Base-by-base conservation (phyloP, 2,329 filamentous ascomycete species). In the Pestalotiopsis sp. region DNA sequence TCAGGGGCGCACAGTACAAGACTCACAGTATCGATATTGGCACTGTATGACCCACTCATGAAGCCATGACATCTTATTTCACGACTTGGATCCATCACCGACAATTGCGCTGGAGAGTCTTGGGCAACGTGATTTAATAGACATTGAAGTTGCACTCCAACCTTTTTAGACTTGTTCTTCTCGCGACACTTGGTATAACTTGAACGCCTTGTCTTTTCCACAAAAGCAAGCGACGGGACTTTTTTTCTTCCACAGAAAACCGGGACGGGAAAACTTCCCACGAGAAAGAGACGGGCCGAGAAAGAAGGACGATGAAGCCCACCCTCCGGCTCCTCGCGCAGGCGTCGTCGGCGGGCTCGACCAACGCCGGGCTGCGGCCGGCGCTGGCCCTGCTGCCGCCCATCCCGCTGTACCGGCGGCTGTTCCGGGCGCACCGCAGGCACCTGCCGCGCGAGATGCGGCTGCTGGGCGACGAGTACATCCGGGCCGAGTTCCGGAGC, bases 401-500 rank as follows among this genome's bases (percentile, higher is more conserved):
- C 0, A 92, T 98, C 62, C 93, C 91, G 2, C 87, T 99, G 9
- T 99, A 98, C 83, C 89, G 96, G 69, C 90, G 96, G 45, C 83
- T 99, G 31, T 85, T 99, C 38, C 91, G 96, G 72, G 91, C 93
- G 4, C 96, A 99, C 82, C 89, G 96, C 73, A 93, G 91, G 76
- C 87, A 92, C 75, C 84, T 99, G 11, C 90, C 91, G 0, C 75
- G 81, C 1, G 92, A 97, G 67, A 89, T 90, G 90, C 90, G 96
- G 45, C 68, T 97, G 4, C 83, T 99, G 7, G 96, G 96, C 4
- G 96, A 99, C 77, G 90, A 94, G 79, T 99, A 98, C 80, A 86
- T 98, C 79, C 98, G 97, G 83, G 89, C 90, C 60, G 96, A 99
- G 83, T 99, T 98, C 75, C 88, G 93, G 70, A 92, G 92, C 0